A percentile compares a stretch with the other conserved stretches of the same genome.
These are phyloP conservation scores for Dacryopinax primogenitus DNA, from an alignment of 768 basidiomycete genomes.

Conservation along the genomic window DNA sequence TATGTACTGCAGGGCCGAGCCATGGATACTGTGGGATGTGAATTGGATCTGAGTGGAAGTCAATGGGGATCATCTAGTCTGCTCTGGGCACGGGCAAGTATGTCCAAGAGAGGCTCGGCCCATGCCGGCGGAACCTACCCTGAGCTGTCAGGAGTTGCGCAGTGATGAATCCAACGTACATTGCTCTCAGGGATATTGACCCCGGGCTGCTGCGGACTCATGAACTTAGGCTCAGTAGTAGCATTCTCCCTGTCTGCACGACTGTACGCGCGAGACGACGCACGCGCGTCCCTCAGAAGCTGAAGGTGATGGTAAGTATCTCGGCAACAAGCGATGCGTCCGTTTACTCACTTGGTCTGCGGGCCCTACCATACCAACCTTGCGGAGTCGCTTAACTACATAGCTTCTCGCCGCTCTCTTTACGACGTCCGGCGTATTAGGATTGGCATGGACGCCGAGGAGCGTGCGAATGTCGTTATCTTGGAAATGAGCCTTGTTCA, in stretches of 20 bases:
- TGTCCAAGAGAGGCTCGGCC: conserved; percentile 62
- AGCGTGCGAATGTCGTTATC: conserved; percentile 69
- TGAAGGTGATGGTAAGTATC: not conserved
- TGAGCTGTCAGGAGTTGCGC: conserved; percentile 9
- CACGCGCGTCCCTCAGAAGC: not conserved
- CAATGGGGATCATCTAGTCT: conserved; percentile 43
- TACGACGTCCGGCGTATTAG: conserved; percentile 53
- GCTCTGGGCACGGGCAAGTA: conserved; percentile 58
- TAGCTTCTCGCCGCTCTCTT: conserved; percentile 71
- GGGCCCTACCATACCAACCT: conserved; percentile 55
- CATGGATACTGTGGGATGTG: conserved; percentile 13
- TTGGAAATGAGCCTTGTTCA: conserved; percentile 57
- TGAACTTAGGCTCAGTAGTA: not conserved
- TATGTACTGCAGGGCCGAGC: not conserved
- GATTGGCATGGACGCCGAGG: conserved; percentile 57
- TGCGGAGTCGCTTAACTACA: conserved; percentile 63
- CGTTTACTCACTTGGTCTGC: conserved; percentile 45
- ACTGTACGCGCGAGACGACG: not conserved
- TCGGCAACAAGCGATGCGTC: not conserved
- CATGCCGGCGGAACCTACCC: conserved; percentile 54
- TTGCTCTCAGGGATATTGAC: not conserved
- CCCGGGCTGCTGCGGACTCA: not conserved
- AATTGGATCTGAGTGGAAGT: conserved; percentile 17
- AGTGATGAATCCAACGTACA: not conserved
- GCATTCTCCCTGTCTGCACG: not conserved